Percentiles rank a stretch among this genome's conserved stretches.
Evolutionary conservation across 441 rosid genomes (phyloP).

Genomic region (Populus tomentosa): DNA sequence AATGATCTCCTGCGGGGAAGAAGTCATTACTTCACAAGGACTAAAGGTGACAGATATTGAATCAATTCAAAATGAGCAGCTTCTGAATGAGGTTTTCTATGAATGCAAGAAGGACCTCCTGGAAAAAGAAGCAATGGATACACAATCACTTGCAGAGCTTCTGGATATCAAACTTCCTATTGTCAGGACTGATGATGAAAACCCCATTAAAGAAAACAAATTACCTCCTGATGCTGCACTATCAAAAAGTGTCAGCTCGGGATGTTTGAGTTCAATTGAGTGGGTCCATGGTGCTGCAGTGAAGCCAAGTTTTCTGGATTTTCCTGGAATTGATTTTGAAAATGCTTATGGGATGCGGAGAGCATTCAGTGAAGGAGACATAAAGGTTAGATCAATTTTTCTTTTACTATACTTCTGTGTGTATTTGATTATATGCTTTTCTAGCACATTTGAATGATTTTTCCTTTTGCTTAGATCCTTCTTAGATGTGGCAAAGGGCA

Average conservation of each 20-base stretch:
- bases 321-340: conserved; percentile 56
- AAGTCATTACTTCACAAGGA: conserved; percentile 52
- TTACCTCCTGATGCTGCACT: conserved; percentile 34
- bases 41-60: conserved; percentile 58
- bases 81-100: conserved; percentile 61
- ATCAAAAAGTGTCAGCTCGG: conserved; percentile 69
- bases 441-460: background rate
- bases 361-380: conserved; percentile 96
- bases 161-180: conserved; percentile 56
- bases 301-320: conserved; percentile 58
- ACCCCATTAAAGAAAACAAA: conserved; percentile 36
- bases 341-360: conserved; percentile 81
- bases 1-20: conserved; percentile 81
- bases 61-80: conserved; percentile 65
- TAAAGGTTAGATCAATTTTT: conserved; percentile 54
- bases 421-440: background rate
- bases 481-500: background rate
- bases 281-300: conserved; percentile 50
- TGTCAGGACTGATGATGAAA: conserved; percentile 31
- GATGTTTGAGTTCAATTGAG: conserved; percentile 70
- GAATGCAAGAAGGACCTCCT: conserved; percentile 83
- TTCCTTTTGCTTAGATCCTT: background rate
- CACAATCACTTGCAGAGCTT: conserved; percentile 40
- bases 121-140: conserved; percentile 57
- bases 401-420: background rate